Evolutionary conservation across 805 yeast genomes (phyloP), one percentile per base, ranked within the genome.

Genomic region (Candida manassasensis): DNA sequence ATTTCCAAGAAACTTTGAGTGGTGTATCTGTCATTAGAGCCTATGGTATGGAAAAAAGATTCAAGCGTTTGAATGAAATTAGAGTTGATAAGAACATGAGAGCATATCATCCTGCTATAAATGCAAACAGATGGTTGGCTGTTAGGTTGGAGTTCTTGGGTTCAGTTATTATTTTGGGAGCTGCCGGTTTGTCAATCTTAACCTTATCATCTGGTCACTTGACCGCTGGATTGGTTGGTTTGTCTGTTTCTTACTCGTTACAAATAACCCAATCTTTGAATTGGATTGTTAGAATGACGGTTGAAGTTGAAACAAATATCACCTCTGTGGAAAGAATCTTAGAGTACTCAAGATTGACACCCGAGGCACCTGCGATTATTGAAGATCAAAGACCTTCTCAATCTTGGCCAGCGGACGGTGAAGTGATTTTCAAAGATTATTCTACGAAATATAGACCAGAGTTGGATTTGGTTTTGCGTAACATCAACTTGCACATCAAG

Each of bases 251-350:
- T 31, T 94, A 93, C 61, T 90, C 98, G 2, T 70, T 93, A 43
- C 95, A 87, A 59, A 75, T 89, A 41, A 93, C 99, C 0, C 96
- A 88, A 61, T 75, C 96, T 0, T 73, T 93, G 61, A 90, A 88
- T 59, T 90, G 97, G 97, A 87, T 93, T 61, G 97, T 93, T 19
- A 77, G 99, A 64, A 90, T 89, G 97, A 86, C 97, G 0, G 98
- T 93, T 29, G 98, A 93, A 50, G 96, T 93, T 30, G 98, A 93
- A 61, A 88, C 97, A 9, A 90, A 88, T 60, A 89, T 93, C 64
- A 98, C 93, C 25, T 84, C 95, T 13, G 96, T 94, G 29, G 98
- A 90, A 67, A 80, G 98, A 63, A 80, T 90, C 36, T 71, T 85
- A 60, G 98, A 90, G 58, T 90, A 89, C 58, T 76, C 95, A 24